A percentile compares a stretch with the other conserved stretches of the same genome.
These are phyloP conservation scores for Picochlorum sp. DNA, from an alignment of 139 green algal species.

Conservation along the genomic window DNA sequence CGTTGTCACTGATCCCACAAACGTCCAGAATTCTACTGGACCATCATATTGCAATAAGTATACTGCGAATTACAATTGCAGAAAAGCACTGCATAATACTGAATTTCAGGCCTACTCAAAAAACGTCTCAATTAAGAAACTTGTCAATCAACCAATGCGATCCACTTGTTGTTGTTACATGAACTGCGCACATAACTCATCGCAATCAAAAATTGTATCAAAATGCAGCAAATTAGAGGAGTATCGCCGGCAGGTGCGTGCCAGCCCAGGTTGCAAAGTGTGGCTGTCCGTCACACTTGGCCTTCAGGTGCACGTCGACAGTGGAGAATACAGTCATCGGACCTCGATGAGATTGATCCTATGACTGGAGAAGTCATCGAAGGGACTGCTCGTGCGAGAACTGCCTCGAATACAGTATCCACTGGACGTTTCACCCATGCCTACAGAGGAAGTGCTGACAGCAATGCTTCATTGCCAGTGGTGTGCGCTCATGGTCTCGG, in stretches of 20 bases:
- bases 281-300: not conserved
- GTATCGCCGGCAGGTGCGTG: not conserved
- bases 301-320: not conserved
- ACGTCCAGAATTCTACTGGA: not conserved
- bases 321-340: conserved; percentile 6
- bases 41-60: not conserved
- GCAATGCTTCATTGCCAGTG: conserved; percentile 31
- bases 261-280: not conserved
- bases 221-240: not conserved
- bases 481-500: conserved; percentile 67
- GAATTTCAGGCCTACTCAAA: not conserved
- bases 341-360: conserved; percentile 26
- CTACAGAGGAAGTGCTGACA: conserved; percentile 31
- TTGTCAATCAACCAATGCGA: too few species aligned
- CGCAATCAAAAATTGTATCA: not conserved
- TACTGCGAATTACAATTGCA: too few species aligned
- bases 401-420: conserved; percentile 3
- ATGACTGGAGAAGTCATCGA: conserved; percentile 26
- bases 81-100: too few species aligned
- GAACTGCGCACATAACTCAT: too few species aligned
- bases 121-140: not conserved
- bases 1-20: too few species aligned
- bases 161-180: too few species aligned
- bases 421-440: conserved; percentile 33
- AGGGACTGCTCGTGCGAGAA: conserved; percentile 5